Conservation (phyloP, 148 eudicot genomes). For the Heliamphora exappendiculata region DNA sequence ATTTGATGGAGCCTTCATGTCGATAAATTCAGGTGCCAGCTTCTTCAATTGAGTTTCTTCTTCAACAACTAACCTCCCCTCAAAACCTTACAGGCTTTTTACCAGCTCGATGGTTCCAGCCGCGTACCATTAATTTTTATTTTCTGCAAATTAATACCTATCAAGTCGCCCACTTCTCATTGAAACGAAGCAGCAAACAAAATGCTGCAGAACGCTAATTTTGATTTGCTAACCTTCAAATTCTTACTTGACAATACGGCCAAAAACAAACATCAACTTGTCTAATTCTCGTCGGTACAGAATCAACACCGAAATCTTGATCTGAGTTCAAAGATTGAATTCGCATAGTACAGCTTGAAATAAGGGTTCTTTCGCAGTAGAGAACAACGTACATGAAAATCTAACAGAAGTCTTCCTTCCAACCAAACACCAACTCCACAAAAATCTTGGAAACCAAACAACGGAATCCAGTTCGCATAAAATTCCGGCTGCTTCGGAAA, state of each 20-base stretch:
- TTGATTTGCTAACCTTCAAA: neutral
- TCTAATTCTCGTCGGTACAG: neutral
- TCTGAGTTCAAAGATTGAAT: neutral
- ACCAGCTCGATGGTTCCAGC: neutral
- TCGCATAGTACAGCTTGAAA: neutral
- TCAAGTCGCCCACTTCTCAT: neutral
- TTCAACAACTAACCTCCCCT: neutral
- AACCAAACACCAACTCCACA: neutral
- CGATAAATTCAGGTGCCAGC: neutral
- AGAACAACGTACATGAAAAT: neutral
- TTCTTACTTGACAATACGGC: neutral
- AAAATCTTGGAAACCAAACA: neutral
- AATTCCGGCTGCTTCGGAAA: neutral
- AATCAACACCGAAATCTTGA: neutral
- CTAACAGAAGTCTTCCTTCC: neutral
- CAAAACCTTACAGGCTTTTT: constrained; percentile 3
- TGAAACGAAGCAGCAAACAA: neutral
- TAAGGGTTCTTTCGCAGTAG: neutral
- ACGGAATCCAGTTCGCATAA: neutral
- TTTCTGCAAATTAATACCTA: constrained; percentile 1
- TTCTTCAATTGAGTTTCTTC: constrained; percentile 3
- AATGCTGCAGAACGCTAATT: neutral
- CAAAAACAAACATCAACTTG: neutral
- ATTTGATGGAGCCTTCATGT: constrained; percentile 75
- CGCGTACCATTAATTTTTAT: neutral